Conservation (phyloP, 139 green algal species). For the Prasinococcaceae sp. region DNA sequence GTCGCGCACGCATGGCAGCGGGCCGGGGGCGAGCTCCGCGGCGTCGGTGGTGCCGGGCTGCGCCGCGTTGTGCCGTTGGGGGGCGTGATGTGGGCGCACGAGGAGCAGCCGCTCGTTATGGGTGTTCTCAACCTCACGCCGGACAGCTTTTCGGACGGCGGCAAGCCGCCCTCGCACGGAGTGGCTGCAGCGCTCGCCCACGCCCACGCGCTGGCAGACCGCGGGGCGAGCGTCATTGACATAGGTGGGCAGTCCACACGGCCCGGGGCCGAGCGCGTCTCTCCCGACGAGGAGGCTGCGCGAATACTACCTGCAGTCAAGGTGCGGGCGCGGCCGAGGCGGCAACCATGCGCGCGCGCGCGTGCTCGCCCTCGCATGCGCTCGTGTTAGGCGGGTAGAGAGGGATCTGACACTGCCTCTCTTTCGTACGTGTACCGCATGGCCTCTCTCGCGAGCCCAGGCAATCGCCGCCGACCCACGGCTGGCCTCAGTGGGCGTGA, state of each 20-base stretch:
- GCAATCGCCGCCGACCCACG: too few relatives aligned
- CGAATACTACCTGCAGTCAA: slow-evolving; percentile 6
- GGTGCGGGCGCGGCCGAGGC: too few relatives aligned
- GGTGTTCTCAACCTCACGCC: slow-evolving; percentile 87
- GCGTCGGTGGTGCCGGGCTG: slow-evolving; percentile 12
- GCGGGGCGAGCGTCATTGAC: slow-evolving; percentile 68
- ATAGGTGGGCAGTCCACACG: slow-evolving; percentile 81
- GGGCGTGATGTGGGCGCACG: slow-evolving; percentile 15
- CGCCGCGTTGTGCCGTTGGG: slow-evolving; percentile 20
- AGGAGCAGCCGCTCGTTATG: slow-evolving; percentile 42
- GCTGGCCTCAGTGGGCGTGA: too few relatives aligned
- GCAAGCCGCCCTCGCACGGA: slow-evolving; percentile 1
- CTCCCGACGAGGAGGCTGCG: slow-evolving; percentile 2
- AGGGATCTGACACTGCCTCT: too few relatives aligned
- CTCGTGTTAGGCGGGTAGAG: too few relatives aligned
- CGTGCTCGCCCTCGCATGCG: too few relatives aligned
- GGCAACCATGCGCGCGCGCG: too few relatives aligned
- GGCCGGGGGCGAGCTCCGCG: slow-evolving; percentile 5
- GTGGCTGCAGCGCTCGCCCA: slow-evolving; percentile 25
- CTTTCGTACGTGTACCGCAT: too few relatives aligned
- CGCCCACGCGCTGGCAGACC: slow-evolving; percentile 36
- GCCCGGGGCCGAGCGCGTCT: slow-evolving; percentile 42
- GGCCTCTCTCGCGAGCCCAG: too few relatives aligned
- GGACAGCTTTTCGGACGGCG: slow-evolving; percentile 83
- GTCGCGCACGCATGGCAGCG: neutral